Evolutionary conservation across 2,329 filamentous ascomycete species (phyloP).

Genomic region (Beauveria australis): DNA sequence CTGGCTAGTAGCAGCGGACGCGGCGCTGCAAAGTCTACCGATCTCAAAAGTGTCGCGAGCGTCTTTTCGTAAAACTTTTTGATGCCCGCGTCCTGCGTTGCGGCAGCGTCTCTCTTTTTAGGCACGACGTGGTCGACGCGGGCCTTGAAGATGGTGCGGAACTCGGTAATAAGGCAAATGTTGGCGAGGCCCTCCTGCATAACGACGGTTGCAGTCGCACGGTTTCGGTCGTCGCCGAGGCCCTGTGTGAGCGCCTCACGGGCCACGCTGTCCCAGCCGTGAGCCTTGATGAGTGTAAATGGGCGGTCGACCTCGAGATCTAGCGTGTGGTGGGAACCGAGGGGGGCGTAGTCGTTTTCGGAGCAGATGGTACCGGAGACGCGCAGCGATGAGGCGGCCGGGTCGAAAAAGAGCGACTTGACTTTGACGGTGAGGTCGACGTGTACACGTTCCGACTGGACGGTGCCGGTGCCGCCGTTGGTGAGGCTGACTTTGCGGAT

Average conservation of each 20-base stretch:
- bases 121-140: constrained; percentile 57
- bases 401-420: constrained; percentile 51
- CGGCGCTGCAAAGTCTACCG: constrained; percentile 64
- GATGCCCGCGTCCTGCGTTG: constrained; percentile 63
- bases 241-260: constrained; percentile 70
- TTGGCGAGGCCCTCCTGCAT: constrained; percentile 86
- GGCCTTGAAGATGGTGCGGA: constrained; percentile 63
- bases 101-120: constrained; percentile 56
- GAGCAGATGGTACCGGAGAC: constrained; percentile 46
- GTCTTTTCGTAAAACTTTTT: constrained; percentile 68
- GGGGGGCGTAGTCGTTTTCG: constrained; percentile 44
- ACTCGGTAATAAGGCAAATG: constrained; percentile 74
- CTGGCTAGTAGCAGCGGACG: constrained; percentile 77
- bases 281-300: constrained; percentile 80
- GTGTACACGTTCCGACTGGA: constrained; percentile 43
- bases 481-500: constrained; percentile 45
- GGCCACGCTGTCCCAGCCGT: constrained; percentile 83
- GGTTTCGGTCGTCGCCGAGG: constrained; percentile 67
- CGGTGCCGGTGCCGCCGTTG: constrained; percentile 41
- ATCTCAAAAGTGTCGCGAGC: constrained; percentile 65
- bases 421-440: constrained; percentile 50
- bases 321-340: constrained; percentile 52
- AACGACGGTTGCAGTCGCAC: constrained; percentile 80
- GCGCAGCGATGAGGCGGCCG: constrained; percentile 44
- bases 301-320: constrained; percentile 82